Percentiles rank a stretch among this genome's conserved stretches.
Conservation (phyloP, 768 basidiomycete genomes). For the Pisolithus sp. region DNA sequence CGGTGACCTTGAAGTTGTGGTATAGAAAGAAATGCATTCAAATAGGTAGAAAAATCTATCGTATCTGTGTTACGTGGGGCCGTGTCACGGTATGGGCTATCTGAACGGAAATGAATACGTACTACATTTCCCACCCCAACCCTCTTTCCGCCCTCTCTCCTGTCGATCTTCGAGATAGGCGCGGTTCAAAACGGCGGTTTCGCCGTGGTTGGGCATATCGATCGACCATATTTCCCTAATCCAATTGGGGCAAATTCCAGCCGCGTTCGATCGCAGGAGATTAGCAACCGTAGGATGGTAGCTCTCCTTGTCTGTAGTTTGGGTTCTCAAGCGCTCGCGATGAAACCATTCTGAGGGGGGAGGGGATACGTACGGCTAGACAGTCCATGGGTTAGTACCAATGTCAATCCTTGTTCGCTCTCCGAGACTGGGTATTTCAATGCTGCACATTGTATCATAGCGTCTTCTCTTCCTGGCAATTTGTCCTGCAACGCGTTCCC, state of each 20-base stretch:
- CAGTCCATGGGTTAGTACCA: slow-evolving; percentile 23
- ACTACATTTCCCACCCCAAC: slow-evolving; percentile 16
- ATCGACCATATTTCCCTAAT: slow-evolving; percentile 30
- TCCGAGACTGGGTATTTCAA: slow-evolving; percentile 22
- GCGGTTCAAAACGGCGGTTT: slow-evolving; percentile 28
- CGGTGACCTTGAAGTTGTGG: slow-evolving; percentile 18
- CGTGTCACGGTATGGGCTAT: no score
- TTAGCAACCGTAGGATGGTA: slow-evolving; percentile 17
- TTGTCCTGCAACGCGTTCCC: background rate
- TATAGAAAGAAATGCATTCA: slow-evolving; percentile 19
- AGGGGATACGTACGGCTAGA: slow-evolving; percentile 18
- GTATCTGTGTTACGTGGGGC: slow-evolving; percentile 9
- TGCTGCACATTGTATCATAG: slow-evolving; percentile 17
- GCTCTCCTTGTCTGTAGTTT: slow-evolving; percentile 22
- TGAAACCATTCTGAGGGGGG: background rate
- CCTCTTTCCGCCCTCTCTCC: background rate
- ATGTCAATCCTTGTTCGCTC: slow-evolving; percentile 13
- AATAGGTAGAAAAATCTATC: slow-evolving; percentile 18
- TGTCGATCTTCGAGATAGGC: slow-evolving; percentile 20
- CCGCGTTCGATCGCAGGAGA: slow-evolving; percentile 10
- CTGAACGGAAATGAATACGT: background rate
- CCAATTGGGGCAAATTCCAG: background rate
- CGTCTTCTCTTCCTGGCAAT: background rate
- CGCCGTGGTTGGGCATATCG: slow-evolving; percentile 32
- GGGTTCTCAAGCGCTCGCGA: background rate